phyloP scores from a whole-genome alignment of 352 stramenopile species.

The Phytophthora syringae region DNA sequence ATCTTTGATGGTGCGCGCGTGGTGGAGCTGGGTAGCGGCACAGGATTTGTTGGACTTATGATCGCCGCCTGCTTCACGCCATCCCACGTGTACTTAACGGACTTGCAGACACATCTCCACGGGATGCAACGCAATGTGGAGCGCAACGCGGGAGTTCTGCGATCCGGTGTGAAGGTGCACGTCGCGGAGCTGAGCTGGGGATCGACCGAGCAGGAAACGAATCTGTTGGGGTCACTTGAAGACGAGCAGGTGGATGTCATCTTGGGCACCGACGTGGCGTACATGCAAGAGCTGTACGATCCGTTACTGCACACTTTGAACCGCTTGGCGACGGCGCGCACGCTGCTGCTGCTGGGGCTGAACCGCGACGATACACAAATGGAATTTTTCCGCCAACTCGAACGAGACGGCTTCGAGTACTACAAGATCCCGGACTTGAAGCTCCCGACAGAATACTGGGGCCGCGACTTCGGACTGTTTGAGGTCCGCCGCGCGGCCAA shows the following conservation, averaged over 20 bases:
- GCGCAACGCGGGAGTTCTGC: constrained; percentile 45
- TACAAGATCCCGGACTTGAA: constrained; percentile 81
- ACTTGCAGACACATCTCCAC: constrained; percentile 62
- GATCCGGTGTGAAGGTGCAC: constrained; percentile 48
- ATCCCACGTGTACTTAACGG: constrained; percentile 65
- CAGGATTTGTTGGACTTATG: constrained; percentile 77
- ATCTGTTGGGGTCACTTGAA: constrained; percentile 47
- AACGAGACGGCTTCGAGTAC: constrained; percentile 77
- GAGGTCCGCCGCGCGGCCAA: constrained; percentile 50
- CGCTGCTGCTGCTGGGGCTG: constrained; percentile 75
- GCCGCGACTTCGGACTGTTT: constrained; percentile 86
- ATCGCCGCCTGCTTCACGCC: constrained; percentile 67
- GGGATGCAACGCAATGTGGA: constrained; percentile 69
- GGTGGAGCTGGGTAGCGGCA: constrained; percentile 82
- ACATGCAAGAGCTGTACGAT: constrained; percentile 77
- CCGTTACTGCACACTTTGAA: constrained; percentile 72
- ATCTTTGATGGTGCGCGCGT: constrained; percentile 70
- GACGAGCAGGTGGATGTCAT: constrained; percentile 66
- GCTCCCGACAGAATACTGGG: constrained; percentile 58
- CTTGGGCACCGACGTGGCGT: constrained; percentile 83
- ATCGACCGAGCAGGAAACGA: constrained; percentile 43
- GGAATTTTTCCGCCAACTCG: constrained; percentile 74
- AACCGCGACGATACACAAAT: constrained; percentile 74
- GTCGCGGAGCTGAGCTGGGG: constrained; percentile 72
- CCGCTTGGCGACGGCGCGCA: constrained; percentile 43